phyloP scores from a whole-genome alignment of 2,329 filamentous ascomycete genomes.

The Microsporum ferrugineum region DNA sequence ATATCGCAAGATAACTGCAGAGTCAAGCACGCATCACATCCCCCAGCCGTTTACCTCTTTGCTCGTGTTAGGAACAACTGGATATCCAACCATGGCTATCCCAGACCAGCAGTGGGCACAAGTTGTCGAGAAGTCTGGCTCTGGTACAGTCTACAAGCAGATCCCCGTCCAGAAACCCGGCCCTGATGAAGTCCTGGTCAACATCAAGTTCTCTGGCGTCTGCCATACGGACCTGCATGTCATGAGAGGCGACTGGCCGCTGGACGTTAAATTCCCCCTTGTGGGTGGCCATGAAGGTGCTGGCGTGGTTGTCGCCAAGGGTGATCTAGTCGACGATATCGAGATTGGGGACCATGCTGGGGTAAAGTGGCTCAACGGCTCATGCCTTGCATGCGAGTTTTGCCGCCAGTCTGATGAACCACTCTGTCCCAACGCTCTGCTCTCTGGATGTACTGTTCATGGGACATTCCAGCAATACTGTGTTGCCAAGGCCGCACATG shows the following conservation, averaged over 20 bases:
- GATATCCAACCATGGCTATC: too few species aligned
- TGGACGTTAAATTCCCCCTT: conserved; percentile 69
- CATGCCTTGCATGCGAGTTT: conserved; percentile 72
- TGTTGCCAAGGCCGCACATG: conserved; percentile 74
- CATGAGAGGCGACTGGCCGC: conserved; percentile 80
- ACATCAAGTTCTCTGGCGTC: conserved; percentile 81
- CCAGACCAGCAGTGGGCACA: too few species aligned
- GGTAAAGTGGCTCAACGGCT: conserved; percentile 86
- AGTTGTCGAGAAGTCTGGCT: too few species aligned
- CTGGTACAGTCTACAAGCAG: conserved; percentile 15
- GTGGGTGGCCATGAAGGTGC: conserved; percentile 74
- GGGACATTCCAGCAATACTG: conserved; percentile 89
- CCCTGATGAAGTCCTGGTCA: conserved; percentile 82
- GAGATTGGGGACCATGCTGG: conserved; percentile 76
- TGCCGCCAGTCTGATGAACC: conserved; percentile 73
- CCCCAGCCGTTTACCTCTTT: too few species aligned
- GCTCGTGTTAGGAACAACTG: too few species aligned
- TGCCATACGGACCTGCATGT: conserved; percentile 81
- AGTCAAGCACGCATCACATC: too few species aligned
- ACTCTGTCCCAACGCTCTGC: conserved; percentile 60
- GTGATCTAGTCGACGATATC: conserved; percentile 64
- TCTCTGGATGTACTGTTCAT: conserved; percentile 88
- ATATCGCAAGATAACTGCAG: too few species aligned
- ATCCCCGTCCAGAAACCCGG: conserved; percentile 72
- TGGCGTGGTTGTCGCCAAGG: conserved; percentile 69